Evolutionary conservation across 441 rosid genomes (phyloP).

Genomic region (Populus hybrid): DNA sequence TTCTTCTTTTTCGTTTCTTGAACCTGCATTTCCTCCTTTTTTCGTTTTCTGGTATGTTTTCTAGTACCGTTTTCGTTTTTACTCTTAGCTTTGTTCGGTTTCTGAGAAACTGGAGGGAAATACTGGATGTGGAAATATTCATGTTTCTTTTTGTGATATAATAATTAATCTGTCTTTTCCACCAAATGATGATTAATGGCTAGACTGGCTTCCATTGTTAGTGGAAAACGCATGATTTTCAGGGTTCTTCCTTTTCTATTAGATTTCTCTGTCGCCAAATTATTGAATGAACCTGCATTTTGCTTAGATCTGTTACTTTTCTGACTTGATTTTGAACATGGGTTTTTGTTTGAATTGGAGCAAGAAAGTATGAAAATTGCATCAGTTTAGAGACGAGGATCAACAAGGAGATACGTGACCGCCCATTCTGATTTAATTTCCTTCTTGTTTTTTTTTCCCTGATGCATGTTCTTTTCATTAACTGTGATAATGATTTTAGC

Average conservation of each 20-base stretch:
- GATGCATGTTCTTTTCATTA: neutral
- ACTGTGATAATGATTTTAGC: neutral
- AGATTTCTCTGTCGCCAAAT: neutral
- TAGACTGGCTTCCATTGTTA: neutral
- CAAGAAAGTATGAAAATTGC: neutral
- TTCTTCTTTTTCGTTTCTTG: neutral
- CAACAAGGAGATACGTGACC: neutral
- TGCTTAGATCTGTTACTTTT: conserved; percentile 27
- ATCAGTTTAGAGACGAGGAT: neutral
- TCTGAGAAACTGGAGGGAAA: conserved; percentile 4
- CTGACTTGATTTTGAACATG: neutral
- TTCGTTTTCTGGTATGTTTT: neutral
- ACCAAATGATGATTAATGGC: neutral
- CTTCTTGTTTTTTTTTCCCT: neutral
- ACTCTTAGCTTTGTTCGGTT: neutral
- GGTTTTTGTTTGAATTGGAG: neutral
- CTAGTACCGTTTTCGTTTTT: neutral
- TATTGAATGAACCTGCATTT: neutral
- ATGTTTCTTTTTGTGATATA: neutral
- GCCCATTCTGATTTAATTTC: neutral
- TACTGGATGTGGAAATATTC: neutral
- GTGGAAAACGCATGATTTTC: neutral
- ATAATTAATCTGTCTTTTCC: neutral
- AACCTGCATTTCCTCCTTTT: conserved; percentile 22
- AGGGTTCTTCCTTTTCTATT: neutral